Conservation (phyloP, 495 filamentous ascomycete genomes). For the Rhypophila decipiens region DNA sequence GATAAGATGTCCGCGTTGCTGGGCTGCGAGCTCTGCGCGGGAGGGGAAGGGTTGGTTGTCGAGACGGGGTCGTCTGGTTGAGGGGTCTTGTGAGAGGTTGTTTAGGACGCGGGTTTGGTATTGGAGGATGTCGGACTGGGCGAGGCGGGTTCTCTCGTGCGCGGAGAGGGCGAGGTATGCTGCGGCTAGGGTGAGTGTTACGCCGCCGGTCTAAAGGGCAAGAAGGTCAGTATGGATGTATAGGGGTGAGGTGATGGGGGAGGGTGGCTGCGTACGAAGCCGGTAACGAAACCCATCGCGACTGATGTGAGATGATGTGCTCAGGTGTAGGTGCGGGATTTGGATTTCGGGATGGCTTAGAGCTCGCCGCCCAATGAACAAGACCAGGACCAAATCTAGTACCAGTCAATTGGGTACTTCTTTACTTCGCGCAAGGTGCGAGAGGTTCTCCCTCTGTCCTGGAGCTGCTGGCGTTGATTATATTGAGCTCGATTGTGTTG, state of each 20-base stretch:
- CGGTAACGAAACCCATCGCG: constrained; percentile 44
- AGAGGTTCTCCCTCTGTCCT: no score
- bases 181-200: constrained; percentile 74
- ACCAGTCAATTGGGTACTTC: no score
- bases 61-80: constrained; percentile 33
- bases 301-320: not conserved
- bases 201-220: constrained; percentile 66
- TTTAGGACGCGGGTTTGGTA: constrained; percentile 60
- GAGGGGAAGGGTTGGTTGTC: constrained; percentile 31
- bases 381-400: no score
- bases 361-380: no score
- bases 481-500: no score
- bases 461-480: no score
- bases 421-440: no score
- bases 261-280: constrained; percentile 59
- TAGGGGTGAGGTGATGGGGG: constrained; percentile 14
- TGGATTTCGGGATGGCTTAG: not conserved
- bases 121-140: constrained; percentile 65
- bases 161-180: constrained; percentile 74
- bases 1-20: constrained; percentile 42
- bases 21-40: constrained; percentile 35
- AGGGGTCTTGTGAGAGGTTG: constrained; percentile 25
- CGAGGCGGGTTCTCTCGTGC: constrained; percentile 63
- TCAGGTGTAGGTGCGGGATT: not conserved
- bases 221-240: no score